Evolutionary conservation across 2,329 filamentous ascomycete species (phyloP).

Genomic region (Clarireedia paspali): DNA sequence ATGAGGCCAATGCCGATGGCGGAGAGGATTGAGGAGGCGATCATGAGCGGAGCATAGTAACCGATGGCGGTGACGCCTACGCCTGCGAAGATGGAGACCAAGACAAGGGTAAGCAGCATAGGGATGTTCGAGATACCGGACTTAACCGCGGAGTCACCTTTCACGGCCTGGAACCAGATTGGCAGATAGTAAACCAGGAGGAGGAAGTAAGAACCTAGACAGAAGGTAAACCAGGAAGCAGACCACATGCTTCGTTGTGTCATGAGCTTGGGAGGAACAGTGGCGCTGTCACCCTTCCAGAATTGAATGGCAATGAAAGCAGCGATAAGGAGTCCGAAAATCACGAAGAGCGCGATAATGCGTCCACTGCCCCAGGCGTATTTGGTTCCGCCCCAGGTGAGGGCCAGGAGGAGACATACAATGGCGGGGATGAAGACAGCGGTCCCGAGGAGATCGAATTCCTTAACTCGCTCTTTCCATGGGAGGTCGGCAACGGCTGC

Average conservation of each 20-base stretch:
- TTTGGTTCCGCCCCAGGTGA: slow-evolving; percentile 34
- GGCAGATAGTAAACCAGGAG: slow-evolving; percentile 38
- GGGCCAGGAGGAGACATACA: slow-evolving; percentile 32
- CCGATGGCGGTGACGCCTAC: background rate
- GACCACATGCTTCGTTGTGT: slow-evolving; percentile 31
- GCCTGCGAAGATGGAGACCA: slow-evolving; percentile 13
- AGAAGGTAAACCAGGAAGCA: slow-evolving; percentile 29
- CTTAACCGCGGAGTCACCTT: slow-evolving; percentile 35
- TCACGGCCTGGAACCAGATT: slow-evolving; percentile 42
- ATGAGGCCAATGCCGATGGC: slow-evolving; percentile 40
- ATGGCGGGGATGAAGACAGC: slow-evolving; percentile 31
- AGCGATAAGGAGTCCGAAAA: slow-evolving; percentile 26
- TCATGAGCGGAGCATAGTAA: slow-evolving; percentile 46
- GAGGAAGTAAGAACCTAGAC: slow-evolving; percentile 31
- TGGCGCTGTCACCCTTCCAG: slow-evolving; percentile 33
- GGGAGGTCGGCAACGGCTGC: slow-evolving; percentile 31
- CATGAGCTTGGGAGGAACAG: slow-evolving; percentile 34
- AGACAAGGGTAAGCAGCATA: slow-evolving; percentile 28
- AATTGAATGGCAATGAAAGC: slow-evolving; percentile 31
- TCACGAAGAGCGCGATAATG: slow-evolving; percentile 31
- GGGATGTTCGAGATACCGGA: slow-evolving; percentile 37
- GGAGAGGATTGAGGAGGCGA: slow-evolving; percentile 39
- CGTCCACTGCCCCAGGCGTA: slow-evolving; percentile 31
- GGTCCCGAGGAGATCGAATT: slow-evolving; percentile 32
- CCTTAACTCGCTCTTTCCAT: slow-evolving; percentile 25